A percentile compares a stretch with the other conserved stretches of the same genome.
Evolutionary conservation across 768 basidiomycete genomes (phyloP).

Genomic region (Amanita fuliginea): DNA sequence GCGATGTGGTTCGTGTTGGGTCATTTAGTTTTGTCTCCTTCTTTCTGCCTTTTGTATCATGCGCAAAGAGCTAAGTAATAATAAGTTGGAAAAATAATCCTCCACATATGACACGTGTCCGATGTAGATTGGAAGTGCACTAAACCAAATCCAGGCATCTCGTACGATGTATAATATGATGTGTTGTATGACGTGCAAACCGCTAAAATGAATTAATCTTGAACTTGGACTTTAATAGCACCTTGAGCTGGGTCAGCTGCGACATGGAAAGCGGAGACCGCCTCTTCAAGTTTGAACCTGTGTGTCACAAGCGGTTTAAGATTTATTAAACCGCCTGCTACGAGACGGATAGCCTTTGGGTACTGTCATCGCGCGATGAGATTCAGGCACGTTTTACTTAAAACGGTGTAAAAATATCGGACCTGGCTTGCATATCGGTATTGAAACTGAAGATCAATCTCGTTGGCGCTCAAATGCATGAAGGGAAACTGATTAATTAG

Average conservation of each 20-base stretch:
- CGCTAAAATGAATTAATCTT: constrained; percentile 31
- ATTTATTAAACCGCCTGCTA: constrained; percentile 64
- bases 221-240: constrained; percentile 61
- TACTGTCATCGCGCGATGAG: constrained; percentile 32
- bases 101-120: neutral
- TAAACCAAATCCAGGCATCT: neutral
- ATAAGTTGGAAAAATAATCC: neutral
- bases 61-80: neutral
- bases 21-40: constrained; percentile 2
- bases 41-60: neutral
- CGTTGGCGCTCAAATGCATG: constrained; percentile 62
- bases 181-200: too few species aligned
- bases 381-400: neutral
- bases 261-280: constrained; percentile 69
- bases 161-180: neutral
- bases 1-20: constrained; percentile 6
- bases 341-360: constrained; percentile 74
- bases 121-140: too few species aligned
- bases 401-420: constrained; percentile 1
- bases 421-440: constrained; percentile 62
- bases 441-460: constrained; percentile 59
- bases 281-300: constrained; percentile 59
- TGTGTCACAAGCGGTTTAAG: constrained; percentile 77
- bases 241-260: constrained; percentile 58
- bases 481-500: constrained; percentile 48